Evolutionary conservation across 139 green algal genomes (phyloP), one percentile per base, ranked within the genome.

Genomic region (Closterium sp.): DNA sequence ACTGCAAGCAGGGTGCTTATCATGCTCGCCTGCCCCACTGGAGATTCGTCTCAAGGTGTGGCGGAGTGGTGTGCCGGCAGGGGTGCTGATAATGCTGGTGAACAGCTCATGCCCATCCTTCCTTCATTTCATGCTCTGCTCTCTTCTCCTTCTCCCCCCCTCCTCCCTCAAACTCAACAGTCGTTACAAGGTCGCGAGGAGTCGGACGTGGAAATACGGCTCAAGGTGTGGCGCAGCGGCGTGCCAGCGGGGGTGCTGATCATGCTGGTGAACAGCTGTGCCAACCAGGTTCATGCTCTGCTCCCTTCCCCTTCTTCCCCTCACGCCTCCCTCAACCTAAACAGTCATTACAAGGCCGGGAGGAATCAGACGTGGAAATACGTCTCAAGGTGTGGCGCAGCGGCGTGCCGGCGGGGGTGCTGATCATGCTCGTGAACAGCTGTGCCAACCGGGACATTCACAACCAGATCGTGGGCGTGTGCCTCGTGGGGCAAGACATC

Each of bases 401-500:
- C 86, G 30, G 29, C 13, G 86, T 89, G 86, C 86, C 29, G 13
- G 85, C 85, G 85, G 85, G 85, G 9, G 28, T 87, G 28, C 85
- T 87, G 28, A 87, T 87, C 85, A 87, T 91, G 50, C 70, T 91
- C 0, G 89, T 91, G 24, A 91, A 91, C 89, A 70, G 45, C 28
- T 91, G 89, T 62, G 89, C 50, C 28, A 87, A 79, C 50, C 89
- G 89, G 9, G 89, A 91, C 89, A 79, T 91, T 11, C 38, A 87
- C 50, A 79, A 91, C 32, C 89, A 88, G n/a, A 38, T 91, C 24
- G 89, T 91, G 27, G 89, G 89, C 27, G 89, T 91, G 30, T 91
- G 89, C 89, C 45, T 87, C n/a, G 89, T 91, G 50, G 89, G 89
- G 45, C 89, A 91, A 28, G 89, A 88, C 62, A 38, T 91, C 45